Evolutionary conservation across 768 basidiomycete genomes (phyloP), one percentile per base, ranked within the genome.

Genomic region (Psilocybe tampanensis): DNA sequence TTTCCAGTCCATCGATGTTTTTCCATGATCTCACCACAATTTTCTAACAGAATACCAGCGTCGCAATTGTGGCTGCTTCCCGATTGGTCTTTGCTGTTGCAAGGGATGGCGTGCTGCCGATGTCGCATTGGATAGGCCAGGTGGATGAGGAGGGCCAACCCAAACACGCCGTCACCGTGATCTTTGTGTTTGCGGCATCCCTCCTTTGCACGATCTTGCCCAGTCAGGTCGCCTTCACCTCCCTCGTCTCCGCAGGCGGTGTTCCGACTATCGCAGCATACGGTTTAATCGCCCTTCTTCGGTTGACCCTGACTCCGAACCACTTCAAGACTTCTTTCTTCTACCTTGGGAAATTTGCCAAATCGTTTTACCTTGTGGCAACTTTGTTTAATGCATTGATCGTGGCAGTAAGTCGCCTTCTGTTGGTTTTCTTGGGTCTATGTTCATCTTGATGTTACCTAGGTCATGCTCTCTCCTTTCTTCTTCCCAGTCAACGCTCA

Each of bases 1-100:
- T 39, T 39, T 13, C 12, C 13, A 39, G 12, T 39, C 12, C 15
- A 34, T 8, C 33, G 7, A 15, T 8, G n/a, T n/a, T 39, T 34
- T 36, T 34, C 22, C n/a, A 21, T 24, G 32, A 34, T 47, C 44
- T 45, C 6, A 21, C 18, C 26, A 44, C 29, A 13, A n/a, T 3
- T 39, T 56, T 53, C 21, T n/a, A 39, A 44, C 63, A 93, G 90
- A 95, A 91, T 70, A 94, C 94, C 1, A 92, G 88, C 60, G 83
- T 95, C 43, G 85, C 91, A 17, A 86, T 96, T 55, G 92, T 95
- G 18, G 94, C 95, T 1, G 85, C 93, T 12, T 95, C 93, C 12
- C 85, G 94, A 3, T 81, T 97, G 23, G 81, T 97, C 39, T 97
- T 91, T 66, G 95, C 94, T 8, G 90, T 97, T 44, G 94, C 94